Conservation (phyloP, 306 rosid genomes). For the Citrullus amarus region DNA sequence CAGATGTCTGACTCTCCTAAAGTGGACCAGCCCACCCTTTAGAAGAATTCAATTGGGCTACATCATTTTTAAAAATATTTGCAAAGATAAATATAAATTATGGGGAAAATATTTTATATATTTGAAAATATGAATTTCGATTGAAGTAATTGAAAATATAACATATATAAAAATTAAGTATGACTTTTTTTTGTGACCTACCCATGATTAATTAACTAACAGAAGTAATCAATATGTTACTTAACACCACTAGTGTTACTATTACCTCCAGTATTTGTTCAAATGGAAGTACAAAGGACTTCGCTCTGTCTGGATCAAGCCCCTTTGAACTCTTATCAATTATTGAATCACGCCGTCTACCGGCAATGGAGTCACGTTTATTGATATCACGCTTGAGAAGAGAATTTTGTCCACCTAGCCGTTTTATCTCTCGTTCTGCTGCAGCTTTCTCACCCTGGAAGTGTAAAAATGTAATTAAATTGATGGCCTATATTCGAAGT, state of each 20-base stretch:
- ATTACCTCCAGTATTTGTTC: constrained; percentile 59
- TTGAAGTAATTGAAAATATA: not conserved
- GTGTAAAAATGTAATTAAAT: constrained; percentile 16
- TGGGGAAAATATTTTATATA: too few relatives aligned
- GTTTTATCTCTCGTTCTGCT: constrained; percentile 69
- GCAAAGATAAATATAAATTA: not conserved
- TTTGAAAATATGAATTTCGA: not conserved
- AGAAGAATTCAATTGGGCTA: not conserved
- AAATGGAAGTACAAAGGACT: constrained; percentile 30
- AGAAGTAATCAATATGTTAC: not conserved
- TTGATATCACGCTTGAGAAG: constrained; percentile 75
- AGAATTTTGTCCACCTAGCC: constrained; percentile 62
- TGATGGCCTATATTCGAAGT: not conserved
- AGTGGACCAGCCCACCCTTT: not conserved
- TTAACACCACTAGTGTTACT: constrained; percentile 20
- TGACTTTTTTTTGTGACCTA: not conserved
- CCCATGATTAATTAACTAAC: not conserved
- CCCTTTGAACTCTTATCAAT: constrained; percentile 47
- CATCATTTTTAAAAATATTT: not conserved
- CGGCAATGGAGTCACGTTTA: constrained; percentile 63
- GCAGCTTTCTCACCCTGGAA: constrained; percentile 65
- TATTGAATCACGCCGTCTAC: constrained; percentile 59
- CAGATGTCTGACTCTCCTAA: not conserved
- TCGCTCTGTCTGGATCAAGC: constrained; percentile 46
- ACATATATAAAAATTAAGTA: not conserved